Evolutionary conservation across 345 rosid genomes (phyloP).

Genomic region (Euclidium syriacum): DNA sequence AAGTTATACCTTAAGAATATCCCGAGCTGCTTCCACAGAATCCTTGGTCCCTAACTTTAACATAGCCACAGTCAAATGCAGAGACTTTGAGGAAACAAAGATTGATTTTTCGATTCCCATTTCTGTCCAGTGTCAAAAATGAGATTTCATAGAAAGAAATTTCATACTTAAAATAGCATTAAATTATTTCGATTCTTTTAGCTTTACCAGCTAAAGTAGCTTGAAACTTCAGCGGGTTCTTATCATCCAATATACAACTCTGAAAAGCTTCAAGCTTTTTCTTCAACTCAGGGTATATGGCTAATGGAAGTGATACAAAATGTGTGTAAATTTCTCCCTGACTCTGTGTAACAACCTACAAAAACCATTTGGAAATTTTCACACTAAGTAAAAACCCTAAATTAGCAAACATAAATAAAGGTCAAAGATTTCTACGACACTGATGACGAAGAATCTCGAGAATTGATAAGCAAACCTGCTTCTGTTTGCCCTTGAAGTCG

Average conservation of each 20-base stretch:
- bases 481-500: not conserved
- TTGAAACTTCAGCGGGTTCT: not conserved
- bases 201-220: slow-evolving; percentile 45
- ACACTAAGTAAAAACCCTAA: not conserved
- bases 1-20: slow-evolving; percentile 58
- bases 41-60: slow-evolving; percentile 79
- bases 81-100: slow-evolving; percentile 62
- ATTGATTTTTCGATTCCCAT: slow-evolving; percentile 68
- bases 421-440: not conserved
- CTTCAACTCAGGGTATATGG: slow-evolving; percentile 65
- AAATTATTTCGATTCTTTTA: not conserved
- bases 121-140: slow-evolving; percentile 37
- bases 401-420: not conserved
- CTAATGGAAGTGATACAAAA: slow-evolving; percentile 85
- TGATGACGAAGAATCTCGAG: not conserved
- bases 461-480: slow-evolving; percentile 12
- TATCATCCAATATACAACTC: slow-evolving; percentile 42
- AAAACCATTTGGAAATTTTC: not conserved
- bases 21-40: slow-evolving; percentile 52
- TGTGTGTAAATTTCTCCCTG: slow-evolving; percentile 62
- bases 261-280: slow-evolving; percentile 56
- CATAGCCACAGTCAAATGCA: slow-evolving; percentile 90
- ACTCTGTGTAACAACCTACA: slow-evolving; percentile 48
- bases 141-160: not conserved
- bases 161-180: too few relatives aligned